Base-by-base conservation (phyloP, 306 rosid species). In the Morella rubra region DNA sequence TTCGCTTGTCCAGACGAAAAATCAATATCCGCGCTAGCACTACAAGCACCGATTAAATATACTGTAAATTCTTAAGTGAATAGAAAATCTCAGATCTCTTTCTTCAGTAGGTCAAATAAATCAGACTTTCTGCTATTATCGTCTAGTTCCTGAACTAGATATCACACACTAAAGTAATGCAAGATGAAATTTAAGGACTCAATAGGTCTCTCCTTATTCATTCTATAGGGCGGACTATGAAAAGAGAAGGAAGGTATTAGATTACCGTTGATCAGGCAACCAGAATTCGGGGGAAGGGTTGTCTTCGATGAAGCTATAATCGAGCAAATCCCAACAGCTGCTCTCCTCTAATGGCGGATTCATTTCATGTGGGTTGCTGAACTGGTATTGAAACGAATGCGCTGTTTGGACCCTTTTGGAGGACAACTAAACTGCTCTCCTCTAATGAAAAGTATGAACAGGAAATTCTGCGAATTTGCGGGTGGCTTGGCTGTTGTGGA, bases 311-410 rank as follows among this genome's bases (percentile, higher is more conserved):
- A 89, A 81, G 32, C 82, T 47, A 82, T 74, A 85, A 81, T 91
- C 91, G 15, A 89, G 84, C 60, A 86, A 84, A 84, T 91, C 95
- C 90, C 87, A 92, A 75, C 62, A 75, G 65, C 47, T 59, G 12
- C 69, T 53, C 67, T 75, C 86, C 50, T 81, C 90, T 16, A 86
- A 45, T 10, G 85, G 45, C 3, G 90, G 81, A 85, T 90, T 92
- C 97, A 92, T 90, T 74, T 75, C 55, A 72, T 66, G 18, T 24
- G 66, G 18, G 8, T 8, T 20, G 11, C 5, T 41, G 66, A 27
- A 60, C 11, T 4, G 5, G 61, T 7, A 55, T 54, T 19, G 27
- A 15, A 15, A 49, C 37, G 5, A 49, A 49, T 49, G 53, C 53
- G 53, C 53, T 49, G 16, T 12, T 49, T 15, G 16, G 16, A 49